Evolutionary conservation across 352 stramenopile genomes (phyloP), one percentile per base, ranked within the genome.

Genomic region (Halophytophthora batemanensis): DNA sequence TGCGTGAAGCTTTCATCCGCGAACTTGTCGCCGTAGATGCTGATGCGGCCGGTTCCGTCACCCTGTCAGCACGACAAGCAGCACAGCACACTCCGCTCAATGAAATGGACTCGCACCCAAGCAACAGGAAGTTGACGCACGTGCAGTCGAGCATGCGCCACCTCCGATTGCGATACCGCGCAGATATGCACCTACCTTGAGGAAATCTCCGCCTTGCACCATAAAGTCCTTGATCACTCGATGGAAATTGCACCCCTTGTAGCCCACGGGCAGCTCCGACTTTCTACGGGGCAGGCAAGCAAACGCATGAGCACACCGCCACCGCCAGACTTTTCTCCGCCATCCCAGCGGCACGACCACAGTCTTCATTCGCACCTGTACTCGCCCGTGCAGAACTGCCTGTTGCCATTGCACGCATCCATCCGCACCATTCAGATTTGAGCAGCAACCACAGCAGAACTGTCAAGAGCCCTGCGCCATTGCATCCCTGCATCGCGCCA

Each of bases 311-410:
- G 56, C 34, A 86, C 63, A 29, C 45, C 47, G 23, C 61, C 45
- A 53, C 34, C 41, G 2, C 14, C 3, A 33, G 2, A 6, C 8
- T 18, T 10, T 43, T 10, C 22, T 14, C 31, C 3, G 8, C 8
- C 25, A 31, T 8, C 25, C n/a, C 3, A 43, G 2, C 22, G 29
- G 14, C n/a, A 68, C 2, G n/a, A 6, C 7, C 19, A 31, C 5
- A 28, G 15, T n/a, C 11, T 15, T 28, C 31, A 39, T 37, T 47
- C 79, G 66, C 63, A 92, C 77, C 86, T 90, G 72, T 96, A 96
- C 67, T 98, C 95, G 25, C 95, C 96, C n/a, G 95, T 98, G 72
- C 95, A 98, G 37, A 99, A 96, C 69, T 98, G 90, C 47, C 94
- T 91, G 50, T 56, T 15, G 25, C 17, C 14, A n/a, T 31, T 31